phyloP scores from a whole-genome alignment of 1,284 basidiomycete species.

The Flammula alnicola region DNA sequence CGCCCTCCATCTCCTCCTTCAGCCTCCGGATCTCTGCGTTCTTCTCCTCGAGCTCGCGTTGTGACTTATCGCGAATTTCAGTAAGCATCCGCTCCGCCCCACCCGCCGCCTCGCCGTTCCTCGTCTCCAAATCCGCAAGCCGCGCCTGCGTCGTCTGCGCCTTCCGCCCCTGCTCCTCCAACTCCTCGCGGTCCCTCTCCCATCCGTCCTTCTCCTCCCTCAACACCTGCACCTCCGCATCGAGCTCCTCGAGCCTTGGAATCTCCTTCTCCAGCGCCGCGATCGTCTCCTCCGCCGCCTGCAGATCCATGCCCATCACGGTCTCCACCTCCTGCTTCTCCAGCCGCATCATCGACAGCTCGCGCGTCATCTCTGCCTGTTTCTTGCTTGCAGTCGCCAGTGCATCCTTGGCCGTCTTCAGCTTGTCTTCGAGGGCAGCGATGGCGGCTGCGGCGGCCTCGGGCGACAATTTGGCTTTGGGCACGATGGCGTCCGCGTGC shows the following conservation, averaged over 20 bases:
- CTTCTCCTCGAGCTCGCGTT: constrained; percentile 37
- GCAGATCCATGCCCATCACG: constrained; percentile 64
- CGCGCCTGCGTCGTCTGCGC: constrained; percentile 1
- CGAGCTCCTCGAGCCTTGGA: constrained; percentile 56
- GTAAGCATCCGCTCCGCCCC: constrained; percentile 47
- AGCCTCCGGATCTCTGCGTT: constrained; percentile 56
- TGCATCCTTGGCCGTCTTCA: constrained; percentile 60
- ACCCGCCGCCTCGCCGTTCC: constrained; percentile 44
- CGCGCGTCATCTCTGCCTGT: constrained; percentile 62
- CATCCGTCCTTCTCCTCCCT: constrained; percentile 25
- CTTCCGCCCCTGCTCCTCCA: constrained; percentile 35
- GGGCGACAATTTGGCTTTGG: constrained; percentile 41
- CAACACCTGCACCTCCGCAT: constrained; percentile 45
- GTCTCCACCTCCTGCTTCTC: constrained; percentile 73
- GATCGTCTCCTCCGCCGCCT: constrained; percentile 66
- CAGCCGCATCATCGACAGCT: constrained; percentile 58
- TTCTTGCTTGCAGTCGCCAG: constrained; percentile 61
- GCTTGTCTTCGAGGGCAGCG: constrained; percentile 55
- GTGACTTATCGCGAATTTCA: constrained; percentile 32
- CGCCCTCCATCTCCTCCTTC: constrained; percentile 54
- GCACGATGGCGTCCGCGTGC: constrained; percentile 66
- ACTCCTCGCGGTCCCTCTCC: constrained; percentile 39
- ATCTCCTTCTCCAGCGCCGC: constrained; percentile 64
- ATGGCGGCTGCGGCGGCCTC: constrained; percentile 48
- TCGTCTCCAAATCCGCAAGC: constrained; percentile 21